Conservation (phyloP, 2,329 filamentous ascomycete species). For the Teratosphaeria gauchensis region DNA sequence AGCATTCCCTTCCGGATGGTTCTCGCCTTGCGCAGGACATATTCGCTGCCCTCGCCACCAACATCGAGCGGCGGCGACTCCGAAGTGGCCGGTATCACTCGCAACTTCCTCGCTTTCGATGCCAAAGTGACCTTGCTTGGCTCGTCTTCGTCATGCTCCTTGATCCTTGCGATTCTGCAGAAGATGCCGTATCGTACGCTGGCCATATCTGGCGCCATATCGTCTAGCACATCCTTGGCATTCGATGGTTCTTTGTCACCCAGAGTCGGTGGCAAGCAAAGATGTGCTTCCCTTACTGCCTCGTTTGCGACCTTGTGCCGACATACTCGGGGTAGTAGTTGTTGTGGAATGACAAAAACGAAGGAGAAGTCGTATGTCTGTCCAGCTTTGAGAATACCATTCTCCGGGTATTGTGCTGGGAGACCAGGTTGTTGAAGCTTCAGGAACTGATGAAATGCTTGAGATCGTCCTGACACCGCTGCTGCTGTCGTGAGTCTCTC, state of each 20-base stretch:
- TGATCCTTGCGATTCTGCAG: conserved; percentile 24
- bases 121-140: conserved; percentile 37
- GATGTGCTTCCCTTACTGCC: conserved; percentile 46
- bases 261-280: conserved; percentile 51
- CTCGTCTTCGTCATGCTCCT: conserved; percentile 32
- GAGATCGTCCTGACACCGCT: conserved; percentile 44
- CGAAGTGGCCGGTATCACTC: conserved; percentile 48
- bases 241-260: conserved; percentile 45
- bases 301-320: conserved; percentile 42
- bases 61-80: conserved; percentile 51
- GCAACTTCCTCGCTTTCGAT: conserved; percentile 45
- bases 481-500: conserved; percentile 45
- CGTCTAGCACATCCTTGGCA: conserved; percentile 42
- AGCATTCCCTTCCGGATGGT: conserved; percentile 51
- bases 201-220: conserved; percentile 54
- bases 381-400: conserved; percentile 45
- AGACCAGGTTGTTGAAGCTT: conserved; percentile 52
- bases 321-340: conserved; percentile 51
- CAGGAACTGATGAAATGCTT: conserved; percentile 52
- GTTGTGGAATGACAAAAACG: conserved; percentile 52
- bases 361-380: conserved; percentile 52
- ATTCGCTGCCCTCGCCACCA: conserved; percentile 38
- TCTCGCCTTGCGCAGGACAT: conserved; percentile 49
- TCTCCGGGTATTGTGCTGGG: conserved; percentile 42
- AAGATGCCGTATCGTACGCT: conserved; percentile 49